phyloP scores from a whole-genome alignment of 805 yeast species.

The Lipomyces mesembrius region DNA sequence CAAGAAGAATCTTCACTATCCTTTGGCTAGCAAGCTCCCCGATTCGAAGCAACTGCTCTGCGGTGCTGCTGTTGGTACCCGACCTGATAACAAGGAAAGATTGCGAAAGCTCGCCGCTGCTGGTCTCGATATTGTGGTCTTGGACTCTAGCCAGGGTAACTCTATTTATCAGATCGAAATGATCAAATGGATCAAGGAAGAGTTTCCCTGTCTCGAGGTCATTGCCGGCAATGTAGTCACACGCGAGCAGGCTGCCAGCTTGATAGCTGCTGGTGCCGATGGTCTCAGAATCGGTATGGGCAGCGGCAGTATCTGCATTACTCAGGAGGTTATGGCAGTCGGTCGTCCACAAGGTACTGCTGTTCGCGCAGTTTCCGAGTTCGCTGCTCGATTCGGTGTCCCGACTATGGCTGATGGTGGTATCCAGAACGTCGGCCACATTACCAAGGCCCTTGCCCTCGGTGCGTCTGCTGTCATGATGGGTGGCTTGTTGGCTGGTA shows the following conservation, averaged over 20 bases:
- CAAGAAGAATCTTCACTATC: conserved; percentile 92
- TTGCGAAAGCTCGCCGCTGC: conserved; percentile 84
- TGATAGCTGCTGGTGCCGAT: conserved; percentile 95
- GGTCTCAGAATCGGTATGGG: conserved; percentile 99
- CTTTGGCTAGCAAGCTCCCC: conserved; percentile 91
- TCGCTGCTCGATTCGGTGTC: conserved; percentile 93
- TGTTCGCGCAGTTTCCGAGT: conserved; percentile 89
- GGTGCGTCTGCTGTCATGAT: conserved; percentile 99
- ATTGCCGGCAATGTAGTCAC: conserved; percentile 99
- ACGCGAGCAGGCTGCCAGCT: conserved; percentile 96
- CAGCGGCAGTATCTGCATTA: conserved; percentile 98
- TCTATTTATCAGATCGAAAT: conserved; percentile 92
- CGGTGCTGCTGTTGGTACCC: conserved; percentile 98
- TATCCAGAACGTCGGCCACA: conserved; percentile 97
- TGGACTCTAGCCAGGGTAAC: conserved; percentile 98
- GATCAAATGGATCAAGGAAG: conserved; percentile 87
- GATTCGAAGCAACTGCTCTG: conserved; percentile 93
- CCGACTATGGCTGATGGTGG: conserved; percentile 99
- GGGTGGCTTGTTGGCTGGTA: conserved; percentile 99
- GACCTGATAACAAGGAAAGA: conserved; percentile 86
- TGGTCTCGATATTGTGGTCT: conserved; percentile 93
- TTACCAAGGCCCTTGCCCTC: conserved; percentile 91
- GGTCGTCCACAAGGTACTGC: conserved; percentile 99
- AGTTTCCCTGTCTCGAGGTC: conserved; percentile 78
- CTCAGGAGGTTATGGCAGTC: conserved; percentile 99